Base-by-base conservation (phyloP, 2,329 filamentous ascomycete genomes). In the Talaromyces sp. region DNA sequence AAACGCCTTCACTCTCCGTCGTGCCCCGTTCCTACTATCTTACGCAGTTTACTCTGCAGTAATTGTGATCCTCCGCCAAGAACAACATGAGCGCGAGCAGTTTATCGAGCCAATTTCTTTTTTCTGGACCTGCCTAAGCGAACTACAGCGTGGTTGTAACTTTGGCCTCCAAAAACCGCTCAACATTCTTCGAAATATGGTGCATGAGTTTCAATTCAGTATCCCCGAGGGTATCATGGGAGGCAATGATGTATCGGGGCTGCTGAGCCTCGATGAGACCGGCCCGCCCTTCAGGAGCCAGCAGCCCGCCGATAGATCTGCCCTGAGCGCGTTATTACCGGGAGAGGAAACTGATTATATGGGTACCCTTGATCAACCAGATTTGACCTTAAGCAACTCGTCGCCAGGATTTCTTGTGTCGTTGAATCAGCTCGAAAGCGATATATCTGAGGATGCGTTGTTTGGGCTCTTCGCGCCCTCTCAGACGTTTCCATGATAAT, bases 101-200 rank as follows among this genome's bases (percentile, higher is more conserved):
- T 64, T 55, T 24, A 62, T 58, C 1, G 70, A 75, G n/a, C 64
- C 65, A 13, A 75, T 76, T 14, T 69, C 66, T 7, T 76, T 76
- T 62, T 75, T 76, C 64, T 76, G 73, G 72, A 71, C 67, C 14
- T 72, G 69, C 31, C 69, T 76, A 38, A 70, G 68, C 31, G 73
- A 75, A 29, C 60, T 75, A 9, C 71, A 75, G 55, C 61, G 68
- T 0, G 74, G 74, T 5, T 75, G 74, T 59, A 73, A 75, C 55
- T 70, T 72, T 59, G 74, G 74, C 24, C 64, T 76, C n/a, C 70
- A 72, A 60, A 73, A 73, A 32, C 74, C 74, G 17, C 64, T 76
- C 13, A 65, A 65, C 2, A 70, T 75, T 31, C 62, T 75, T 0
- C 68, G 71, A 49, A 69, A 75, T 7, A 72, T 75, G 69, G 49